Base-by-base conservation (phyloP, 169 alveolate genomes). In the Plasmodium gallinaceum region DNA sequence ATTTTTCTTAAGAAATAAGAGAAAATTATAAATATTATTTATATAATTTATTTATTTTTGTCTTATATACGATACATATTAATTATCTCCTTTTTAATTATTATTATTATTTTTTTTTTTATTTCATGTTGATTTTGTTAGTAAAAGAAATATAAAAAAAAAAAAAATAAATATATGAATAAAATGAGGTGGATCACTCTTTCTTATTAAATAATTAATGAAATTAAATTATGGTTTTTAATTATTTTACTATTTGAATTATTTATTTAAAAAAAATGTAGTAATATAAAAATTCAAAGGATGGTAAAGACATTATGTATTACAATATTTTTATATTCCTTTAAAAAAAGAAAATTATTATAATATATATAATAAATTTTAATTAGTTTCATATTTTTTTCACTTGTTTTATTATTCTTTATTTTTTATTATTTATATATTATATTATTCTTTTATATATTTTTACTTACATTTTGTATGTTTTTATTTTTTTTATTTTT, bases 191-290 rank as follows among this genome's bases (percentile, higher is more conserved):
- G 48, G 45, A 66, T 66, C n/a, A 37, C 24, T 62, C 16, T 16
- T 54, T n/a, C n/a, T 51, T 62, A 62, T 75, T 66, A 51, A 32
- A 75, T 62, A 75, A 62, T 62, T 75, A 75, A 45, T 57, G 32
- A 62, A 75, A 75, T 75, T 75, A 32, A 75, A 61, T 22, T 75
- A 64, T 45, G 2, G 20, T 20, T 61, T 62, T 75, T 62, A 32
- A 32, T 46, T 43, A 24, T 61, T 75, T 46, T 37, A 20, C 39
- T 7, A 20, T 61, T 45, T 24, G 54, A 62, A 32, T 18, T 45
- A 62, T 75, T 75, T 75, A 62, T 24, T 45, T 62, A 61, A 75
- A 10, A 74, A 43, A 48, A 42, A 68, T 68, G 60, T 42, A 42
- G 45, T 43, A 61, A 74, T 74, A 37, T 51, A 22, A 60, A 68